Base-by-base conservation (phyloP, 768 basidiomycete genomes). In the Suillus weaverae region DNA sequence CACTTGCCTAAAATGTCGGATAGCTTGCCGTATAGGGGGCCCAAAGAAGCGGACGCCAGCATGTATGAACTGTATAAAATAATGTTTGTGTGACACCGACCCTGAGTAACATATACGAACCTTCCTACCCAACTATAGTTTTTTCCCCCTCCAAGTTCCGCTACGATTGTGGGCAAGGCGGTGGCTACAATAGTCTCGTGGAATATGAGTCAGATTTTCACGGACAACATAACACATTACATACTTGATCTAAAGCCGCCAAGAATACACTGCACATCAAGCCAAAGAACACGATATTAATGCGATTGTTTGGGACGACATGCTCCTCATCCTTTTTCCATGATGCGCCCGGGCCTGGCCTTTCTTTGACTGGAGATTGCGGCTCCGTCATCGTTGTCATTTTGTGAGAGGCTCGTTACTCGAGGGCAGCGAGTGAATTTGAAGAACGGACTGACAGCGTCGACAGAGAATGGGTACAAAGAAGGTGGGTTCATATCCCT, bases 61-160 rank as follows among this genome's bases (percentile, higher is more conserved):
- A 85, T 74, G 65, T 85, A 85, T 26, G 83, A 78, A 64, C 82
- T 83, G 62, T 20, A 39, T 14, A 20, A 20, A 39, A 16, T 36
- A 30, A 22, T 7, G 59, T 30, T 38, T 46, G 35, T 33, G 53
- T 35, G 11, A 26, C n/a, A 33, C n/a, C 13, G 26, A 33, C 13
- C 18, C 32, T 9, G 20, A 60, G 18, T 26, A 57, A 48, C n/a
- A 62, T 9, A 36, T 44, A 54, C 69, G 20, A 55, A 81, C 81
- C 76, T 83, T 51, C 82, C 81, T 11, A 85, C 81, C 84, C 84
- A 85, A 18, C 80, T 76, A 66, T 86, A 85, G 9, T 81, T 78
- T 16, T 74, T 76, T 0, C 79, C 80, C 4, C 80, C 81, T n/a
- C 81, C 80, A 4, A 85, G 72, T 44, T 81, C 76, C 3, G 73